Evolutionary conservation across 345 rosid species (phyloP).

Genomic region (Cardamine resedifolia): DNA sequence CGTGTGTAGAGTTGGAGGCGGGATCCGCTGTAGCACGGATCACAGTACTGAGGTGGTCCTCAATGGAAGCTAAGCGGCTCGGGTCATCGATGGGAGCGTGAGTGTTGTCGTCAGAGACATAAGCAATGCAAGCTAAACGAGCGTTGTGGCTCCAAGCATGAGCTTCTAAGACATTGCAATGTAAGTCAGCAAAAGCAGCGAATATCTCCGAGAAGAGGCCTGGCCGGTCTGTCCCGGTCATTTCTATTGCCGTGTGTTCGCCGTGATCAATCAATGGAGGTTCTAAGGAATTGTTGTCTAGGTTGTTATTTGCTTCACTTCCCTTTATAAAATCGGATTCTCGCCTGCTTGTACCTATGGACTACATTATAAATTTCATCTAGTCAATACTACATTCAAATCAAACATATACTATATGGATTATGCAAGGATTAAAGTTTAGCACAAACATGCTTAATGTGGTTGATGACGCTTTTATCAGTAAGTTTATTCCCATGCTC

Average conservation of each 20-base stretch:
- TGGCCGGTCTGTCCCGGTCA: conserved; percentile 64
- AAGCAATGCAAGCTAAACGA: conserved; percentile 63
- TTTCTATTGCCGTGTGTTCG: conserved; percentile 66
- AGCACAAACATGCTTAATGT: conserved; percentile 54
- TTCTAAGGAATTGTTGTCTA: conserved; percentile 14
- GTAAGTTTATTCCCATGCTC: conserved; percentile 63
- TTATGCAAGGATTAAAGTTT: conserved; percentile 8
- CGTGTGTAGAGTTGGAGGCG: conserved; percentile 30
- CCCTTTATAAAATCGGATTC: conserved; percentile 39
- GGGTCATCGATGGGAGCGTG: conserved; percentile 59
- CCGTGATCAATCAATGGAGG: conserved; percentile 20
- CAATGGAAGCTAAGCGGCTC: conserved; percentile 56
- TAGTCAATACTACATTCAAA: neutral
- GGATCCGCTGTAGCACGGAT: conserved; percentile 45
- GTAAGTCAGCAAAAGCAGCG: conserved; percentile 58
- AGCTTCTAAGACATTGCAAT: conserved; percentile 66
- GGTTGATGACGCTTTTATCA: conserved; percentile 55
- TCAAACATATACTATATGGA: neutral
- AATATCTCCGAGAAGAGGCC: conserved; percentile 83
- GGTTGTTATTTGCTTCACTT: conserved; percentile 10
- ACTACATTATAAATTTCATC: conserved; percentile 39
- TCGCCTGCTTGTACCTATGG: conserved; percentile 54
- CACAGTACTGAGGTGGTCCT: conserved; percentile 59
- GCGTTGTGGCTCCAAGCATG: conserved; percentile 86
- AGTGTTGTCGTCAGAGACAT: conserved; percentile 53